Base-by-base conservation (phyloP, 2,329 filamentous ascomycete genomes). In the Diaporthe nobilis region DNA sequence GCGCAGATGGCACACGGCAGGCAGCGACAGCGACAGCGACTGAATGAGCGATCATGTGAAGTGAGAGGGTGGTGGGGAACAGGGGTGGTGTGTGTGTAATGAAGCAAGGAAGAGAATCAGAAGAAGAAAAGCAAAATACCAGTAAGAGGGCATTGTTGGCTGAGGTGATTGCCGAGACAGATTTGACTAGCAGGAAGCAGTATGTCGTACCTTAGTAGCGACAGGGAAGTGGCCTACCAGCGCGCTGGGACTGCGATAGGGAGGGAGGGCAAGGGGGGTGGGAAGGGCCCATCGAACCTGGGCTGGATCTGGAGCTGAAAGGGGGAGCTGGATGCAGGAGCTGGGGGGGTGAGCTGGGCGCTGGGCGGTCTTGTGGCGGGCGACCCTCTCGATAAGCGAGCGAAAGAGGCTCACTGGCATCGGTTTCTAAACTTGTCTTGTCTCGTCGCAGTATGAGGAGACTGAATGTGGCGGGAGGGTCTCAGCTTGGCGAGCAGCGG, bases 191-290 rank as follows among this genome's bases (percentile, higher is more conserved):
- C 31, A 68, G 22, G 10, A 34, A 65, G 61, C 28, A n/a, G 57
- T 28, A 51, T 31, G 71, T 63, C 71, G 22, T 72, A 63, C 71
- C 60, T 37, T 63, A 61, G 71, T 28, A 12, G 65, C 8, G 71
- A 72, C 71, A 72, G 71, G 71, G 71, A 72, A 72, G 71, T 63
- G 71, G 57, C 58, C 58, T 72, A 72, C 71, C 71, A 28, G 39
- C 34, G 57, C 42, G 57, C 58, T 72, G 71, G 71, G 71, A 51
- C 57, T 37, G 28, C 42, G n/a, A 49, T 25, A 31, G 31, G 44
- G 39, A 20, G 22, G 42, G 37, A 58, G 70, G 44, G 57, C 12
- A 49, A 12, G 39, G 6, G 57, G 42, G 42, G 57, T 22, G 31
- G 47, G 7, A 4, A 25, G 39, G 44, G 44, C 28, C n/a, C 22